Conservation (phyloP, 1,284 basidiomycete genomes). For the Apiotrichum laibachii region DNA sequence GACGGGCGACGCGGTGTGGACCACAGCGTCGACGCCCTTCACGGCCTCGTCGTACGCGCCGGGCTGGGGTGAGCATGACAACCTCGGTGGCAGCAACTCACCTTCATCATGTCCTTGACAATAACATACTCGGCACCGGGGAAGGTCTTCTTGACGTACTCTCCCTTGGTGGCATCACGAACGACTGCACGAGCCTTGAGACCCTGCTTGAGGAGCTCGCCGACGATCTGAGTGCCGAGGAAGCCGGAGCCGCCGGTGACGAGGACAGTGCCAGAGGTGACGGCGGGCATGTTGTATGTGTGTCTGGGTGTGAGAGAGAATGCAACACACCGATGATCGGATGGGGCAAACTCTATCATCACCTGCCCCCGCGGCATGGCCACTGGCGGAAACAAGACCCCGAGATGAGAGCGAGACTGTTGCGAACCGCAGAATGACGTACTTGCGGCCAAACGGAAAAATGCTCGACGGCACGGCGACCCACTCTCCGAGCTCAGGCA, state of each 20-base stretch:
- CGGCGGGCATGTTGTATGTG: slow-evolving; percentile 48
- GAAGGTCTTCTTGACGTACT: slow-evolving; percentile 55
- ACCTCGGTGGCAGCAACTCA: slow-evolving; percentile 23
- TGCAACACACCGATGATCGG: too few relatives aligned
- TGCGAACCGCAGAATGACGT: too few relatives aligned
- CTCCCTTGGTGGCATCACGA: slow-evolving; percentile 55
- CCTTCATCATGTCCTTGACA: slow-evolving; percentile 60
- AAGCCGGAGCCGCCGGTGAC: slow-evolving; percentile 49
- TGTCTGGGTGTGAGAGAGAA: not conserved
- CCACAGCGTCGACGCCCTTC: slow-evolving; percentile 62
- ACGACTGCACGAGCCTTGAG: slow-evolving; percentile 58
- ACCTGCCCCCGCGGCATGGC: too few relatives aligned
- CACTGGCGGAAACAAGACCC: too few relatives aligned
- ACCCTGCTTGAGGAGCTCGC: slow-evolving; percentile 21
- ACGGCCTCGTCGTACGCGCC: slow-evolving; percentile 67
- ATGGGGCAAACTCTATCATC: too few relatives aligned
- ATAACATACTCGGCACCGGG: not conserved
- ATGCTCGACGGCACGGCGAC: too few relatives aligned
- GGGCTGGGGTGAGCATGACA: slow-evolving; percentile 45
- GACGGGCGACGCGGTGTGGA: slow-evolving; percentile 28
- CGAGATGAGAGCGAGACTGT: too few relatives aligned
- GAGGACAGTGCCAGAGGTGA: slow-evolving; percentile 49
- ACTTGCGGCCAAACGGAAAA: too few relatives aligned
- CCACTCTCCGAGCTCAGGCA: too few relatives aligned
- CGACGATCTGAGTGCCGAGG: slow-evolving; percentile 35